phyloP scores from a whole-genome alignment of 306 rosid species.

The Astragalus membranaceus region DNA sequence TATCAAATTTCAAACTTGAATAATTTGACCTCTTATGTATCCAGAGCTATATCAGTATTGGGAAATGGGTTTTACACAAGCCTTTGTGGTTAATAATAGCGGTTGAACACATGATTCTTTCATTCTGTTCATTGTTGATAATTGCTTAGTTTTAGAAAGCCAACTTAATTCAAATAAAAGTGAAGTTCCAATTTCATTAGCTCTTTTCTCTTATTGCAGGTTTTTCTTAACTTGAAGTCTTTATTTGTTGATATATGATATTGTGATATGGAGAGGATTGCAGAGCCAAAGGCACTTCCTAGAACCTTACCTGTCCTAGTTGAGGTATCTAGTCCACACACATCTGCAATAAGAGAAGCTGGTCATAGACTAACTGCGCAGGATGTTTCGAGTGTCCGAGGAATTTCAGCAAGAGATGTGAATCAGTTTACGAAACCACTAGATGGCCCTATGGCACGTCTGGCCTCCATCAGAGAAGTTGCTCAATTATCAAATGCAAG shows the following conservation, averaged over 20 bases:
- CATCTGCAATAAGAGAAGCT: conserved; percentile 29
- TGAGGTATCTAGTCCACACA: conserved; percentile 38
- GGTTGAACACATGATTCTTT: too few species aligned
- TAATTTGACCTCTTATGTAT: neutral
- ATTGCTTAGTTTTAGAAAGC: conserved; percentile 11
- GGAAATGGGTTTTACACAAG: neutral
- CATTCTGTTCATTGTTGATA: neutral
- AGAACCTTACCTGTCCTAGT: conserved; percentile 36
- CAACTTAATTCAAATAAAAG: neutral
- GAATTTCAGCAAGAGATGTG: conserved; percentile 32
- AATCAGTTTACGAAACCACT: conserved; percentile 33
- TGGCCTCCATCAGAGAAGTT: conserved; percentile 42
- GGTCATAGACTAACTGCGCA: conserved; percentile 22
- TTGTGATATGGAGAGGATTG: conserved; percentile 60
- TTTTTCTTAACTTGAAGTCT: conserved; percentile 11
- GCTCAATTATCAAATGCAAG: conserved; percentile 47
- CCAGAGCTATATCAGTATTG: neutral
- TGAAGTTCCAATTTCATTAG: conserved; percentile 13
- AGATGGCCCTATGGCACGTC: conserved; percentile 23
- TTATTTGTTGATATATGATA: conserved; percentile 35
- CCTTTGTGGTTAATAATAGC: too few species aligned
- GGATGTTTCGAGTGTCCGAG: conserved; percentile 25
- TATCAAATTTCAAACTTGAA: neutral
- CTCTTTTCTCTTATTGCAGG: conserved; percentile 38
- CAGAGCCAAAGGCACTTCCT: conserved; percentile 60